Evolutionary conservation across 495 filamentous ascomycete species (phyloP).

Genomic region (Sordaria brevicollis): DNA sequence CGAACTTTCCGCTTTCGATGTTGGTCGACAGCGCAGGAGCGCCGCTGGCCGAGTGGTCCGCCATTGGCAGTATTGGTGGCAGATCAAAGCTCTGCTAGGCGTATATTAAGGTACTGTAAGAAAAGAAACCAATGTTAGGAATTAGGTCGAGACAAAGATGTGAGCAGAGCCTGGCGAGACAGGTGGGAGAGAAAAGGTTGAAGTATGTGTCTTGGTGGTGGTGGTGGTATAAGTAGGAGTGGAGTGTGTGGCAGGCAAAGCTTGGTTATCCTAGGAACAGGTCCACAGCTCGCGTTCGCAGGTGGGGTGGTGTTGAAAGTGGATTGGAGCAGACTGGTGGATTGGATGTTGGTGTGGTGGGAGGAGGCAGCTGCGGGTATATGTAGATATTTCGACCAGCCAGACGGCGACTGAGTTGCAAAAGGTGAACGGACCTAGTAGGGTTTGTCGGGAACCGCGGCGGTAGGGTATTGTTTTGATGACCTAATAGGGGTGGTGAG

Average conservation of each 20-base stretch:
- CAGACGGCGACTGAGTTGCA: too few species aligned
- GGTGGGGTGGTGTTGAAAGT: not conserved
- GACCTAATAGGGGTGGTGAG: slow-evolving; percentile 21
- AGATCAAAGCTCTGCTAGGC: slow-evolving; percentile 27
- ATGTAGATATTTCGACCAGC: not conserved
- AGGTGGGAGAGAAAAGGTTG: not conserved
- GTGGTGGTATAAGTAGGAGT: not conserved
- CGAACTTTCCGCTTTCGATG: slow-evolving; percentile 44
- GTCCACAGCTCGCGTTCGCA: not conserved
- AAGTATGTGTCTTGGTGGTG: not conserved
- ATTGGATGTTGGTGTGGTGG: not conserved
- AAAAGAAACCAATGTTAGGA: not conserved
- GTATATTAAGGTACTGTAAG: slow-evolving; percentile 1
- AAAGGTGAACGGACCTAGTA: slow-evolving; percentile 2
- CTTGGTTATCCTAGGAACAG: not conserved
- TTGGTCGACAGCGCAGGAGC: slow-evolving; percentile 43
- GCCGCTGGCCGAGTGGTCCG: slow-evolving; percentile 33
- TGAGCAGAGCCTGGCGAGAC: not conserved
- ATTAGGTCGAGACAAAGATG: not conserved
- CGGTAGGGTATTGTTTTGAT: slow-evolving; percentile 17
- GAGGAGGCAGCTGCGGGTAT: slow-evolving; percentile 1
- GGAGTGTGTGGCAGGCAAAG: not conserved
- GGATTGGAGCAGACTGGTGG: not conserved
- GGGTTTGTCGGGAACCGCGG: slow-evolving; percentile 11
- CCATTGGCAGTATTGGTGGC: slow-evolving; percentile 31